phyloP scores from a whole-genome alignment of 192 early-diverging fungal species.

The Helicostylum pulchrum region DNA sequence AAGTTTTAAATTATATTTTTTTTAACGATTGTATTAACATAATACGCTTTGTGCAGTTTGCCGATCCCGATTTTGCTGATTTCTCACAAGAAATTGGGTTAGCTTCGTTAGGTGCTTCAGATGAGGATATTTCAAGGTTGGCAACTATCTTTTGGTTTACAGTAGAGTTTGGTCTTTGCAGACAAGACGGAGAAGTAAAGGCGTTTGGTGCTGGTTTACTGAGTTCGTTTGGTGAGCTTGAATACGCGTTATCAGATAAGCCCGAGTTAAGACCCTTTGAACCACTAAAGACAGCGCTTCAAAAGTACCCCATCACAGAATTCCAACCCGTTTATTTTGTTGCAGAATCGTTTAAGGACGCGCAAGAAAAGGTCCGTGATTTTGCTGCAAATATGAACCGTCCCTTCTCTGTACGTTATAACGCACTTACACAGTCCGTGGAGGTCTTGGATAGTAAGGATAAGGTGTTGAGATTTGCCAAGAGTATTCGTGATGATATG shows the following conservation, averaged over 20 bases:
- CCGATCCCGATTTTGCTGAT: constrained; percentile 87
- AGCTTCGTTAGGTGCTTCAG: constrained; percentile 86
- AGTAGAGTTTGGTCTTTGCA: constrained; percentile 91
- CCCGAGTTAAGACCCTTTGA: constrained; percentile 83
- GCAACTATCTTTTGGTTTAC: constrained; percentile 93
- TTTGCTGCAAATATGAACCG: constrained; percentile 74
- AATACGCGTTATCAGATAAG: constrained; percentile 79
- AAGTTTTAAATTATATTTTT: no score
- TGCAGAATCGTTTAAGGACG: constrained; percentile 90
- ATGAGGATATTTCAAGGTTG: constrained; percentile 88
- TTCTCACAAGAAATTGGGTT: constrained; percentile 94
- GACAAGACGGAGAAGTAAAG: constrained; percentile 63
- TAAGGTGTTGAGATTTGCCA: constrained; percentile 76
- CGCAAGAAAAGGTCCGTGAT: constrained; percentile 85
- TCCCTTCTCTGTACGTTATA: constrained; percentile 90
- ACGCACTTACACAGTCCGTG: constrained; percentile 85
- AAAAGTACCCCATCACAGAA: constrained; percentile 85
- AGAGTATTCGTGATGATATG: constrained; percentile 77
- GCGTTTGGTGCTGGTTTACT: constrained; percentile 93
- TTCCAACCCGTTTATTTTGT: constrained; percentile 97
- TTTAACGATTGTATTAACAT: no score
- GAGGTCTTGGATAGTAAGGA: constrained; percentile 89
- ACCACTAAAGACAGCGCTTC: constrained; percentile 66
- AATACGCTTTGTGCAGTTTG: no score
- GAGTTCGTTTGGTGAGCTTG: constrained; percentile 93